phyloP scores from a whole-genome alignment of 1,139 yeast genomes.

The Nadsonia commutata region DNA sequence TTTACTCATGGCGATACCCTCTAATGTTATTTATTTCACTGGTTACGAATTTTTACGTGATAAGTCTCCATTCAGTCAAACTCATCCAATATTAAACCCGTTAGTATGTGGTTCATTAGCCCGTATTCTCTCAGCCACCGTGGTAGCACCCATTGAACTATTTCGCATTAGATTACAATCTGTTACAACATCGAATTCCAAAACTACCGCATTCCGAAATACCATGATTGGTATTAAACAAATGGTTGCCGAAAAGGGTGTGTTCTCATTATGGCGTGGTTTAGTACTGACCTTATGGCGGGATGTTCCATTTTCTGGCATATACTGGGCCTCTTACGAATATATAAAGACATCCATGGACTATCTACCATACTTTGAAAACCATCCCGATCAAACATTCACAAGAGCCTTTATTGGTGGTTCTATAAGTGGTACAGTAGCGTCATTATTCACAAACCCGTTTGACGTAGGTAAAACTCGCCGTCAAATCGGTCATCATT shows the following conservation, averaged over 20 bases:
- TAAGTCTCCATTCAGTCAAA: conserved; percentile 41
- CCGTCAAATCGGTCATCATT: conserved; percentile 45
- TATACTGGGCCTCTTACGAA: conserved; percentile 70
- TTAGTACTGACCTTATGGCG: conserved; percentile 82
- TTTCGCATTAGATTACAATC: conserved; percentile 82
- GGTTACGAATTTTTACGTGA: conserved; percentile 84
- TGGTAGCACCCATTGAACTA: conserved; percentile 77
- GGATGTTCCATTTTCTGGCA: conserved; percentile 93
- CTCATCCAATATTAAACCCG: conserved; percentile 41
- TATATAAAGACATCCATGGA: conserved; percentile 15
- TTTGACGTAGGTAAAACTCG: conserved; percentile 96
- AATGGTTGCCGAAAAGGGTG: conserved; percentile 45
- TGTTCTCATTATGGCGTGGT: conserved; percentile 63
- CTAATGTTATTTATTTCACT: conserved; percentile 85
- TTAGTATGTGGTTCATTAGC: conserved; percentile 78
- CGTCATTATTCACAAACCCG: conserved; percentile 82
- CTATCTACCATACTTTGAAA: conserved; percentile 13
- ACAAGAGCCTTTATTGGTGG: conserved; percentile 71
- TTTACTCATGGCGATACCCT: conserved; percentile 78
- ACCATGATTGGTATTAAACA: conserved; percentile 38
- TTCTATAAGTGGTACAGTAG: conserved; percentile 67
- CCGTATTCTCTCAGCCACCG: conserved; percentile 68
- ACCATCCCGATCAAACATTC: conserved; percentile 38
- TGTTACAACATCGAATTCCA: conserved; percentile 24
- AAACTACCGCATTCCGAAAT: conserved; percentile 22